Conservation (phyloP, 352 stramenopile genomes). For the Globisporangium paroecandrum region DNA sequence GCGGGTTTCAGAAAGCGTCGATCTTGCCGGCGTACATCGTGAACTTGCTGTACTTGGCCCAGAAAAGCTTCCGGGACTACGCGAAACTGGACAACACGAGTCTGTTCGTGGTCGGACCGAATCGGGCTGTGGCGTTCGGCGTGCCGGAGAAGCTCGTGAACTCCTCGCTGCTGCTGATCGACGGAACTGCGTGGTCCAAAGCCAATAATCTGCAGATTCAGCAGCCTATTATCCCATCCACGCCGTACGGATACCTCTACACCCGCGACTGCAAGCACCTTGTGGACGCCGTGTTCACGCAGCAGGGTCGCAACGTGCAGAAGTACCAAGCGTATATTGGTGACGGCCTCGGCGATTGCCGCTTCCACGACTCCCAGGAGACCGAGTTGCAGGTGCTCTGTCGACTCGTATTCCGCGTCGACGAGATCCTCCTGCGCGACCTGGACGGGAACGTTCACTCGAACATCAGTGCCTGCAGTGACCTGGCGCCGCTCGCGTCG, state of each 20-base stretch:
- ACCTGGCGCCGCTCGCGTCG: constrained; percentile 1
- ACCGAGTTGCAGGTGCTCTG: constrained; percentile 34
- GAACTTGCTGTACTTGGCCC: constrained; percentile 43
- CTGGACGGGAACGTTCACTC: constrained; percentile 20
- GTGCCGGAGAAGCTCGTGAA: constrained; percentile 29
- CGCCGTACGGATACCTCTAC: constrained; percentile 38
- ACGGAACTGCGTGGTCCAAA: constrained; percentile 34
- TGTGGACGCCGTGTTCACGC: constrained; percentile 25
- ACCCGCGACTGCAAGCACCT: constrained; percentile 27
- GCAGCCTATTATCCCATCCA: constrained; percentile 7
- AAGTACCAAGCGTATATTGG: constrained; percentile 44
- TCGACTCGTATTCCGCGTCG: constrained; percentile 30
- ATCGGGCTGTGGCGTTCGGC: constrained; percentile 19
- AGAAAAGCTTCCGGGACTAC: constrained; percentile 35
- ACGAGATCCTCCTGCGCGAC: constrained; percentile 28
- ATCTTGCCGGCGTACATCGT: constrained; percentile 31
- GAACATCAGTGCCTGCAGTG: constrained; percentile 20
- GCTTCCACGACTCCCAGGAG: constrained; percentile 38
- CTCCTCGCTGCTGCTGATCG: constrained; percentile 27
- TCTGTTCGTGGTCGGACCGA: constrained; percentile 27
- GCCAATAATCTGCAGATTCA: constrained; percentile 1
- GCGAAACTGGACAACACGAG: constrained; percentile 40
- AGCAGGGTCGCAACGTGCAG: constrained; percentile 38
- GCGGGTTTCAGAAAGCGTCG: constrained; percentile 15
- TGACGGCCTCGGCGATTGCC: constrained; percentile 32